phyloP scores from a whole-genome alignment of 441 rosid species.

The Erysimum pusillum region DNA sequence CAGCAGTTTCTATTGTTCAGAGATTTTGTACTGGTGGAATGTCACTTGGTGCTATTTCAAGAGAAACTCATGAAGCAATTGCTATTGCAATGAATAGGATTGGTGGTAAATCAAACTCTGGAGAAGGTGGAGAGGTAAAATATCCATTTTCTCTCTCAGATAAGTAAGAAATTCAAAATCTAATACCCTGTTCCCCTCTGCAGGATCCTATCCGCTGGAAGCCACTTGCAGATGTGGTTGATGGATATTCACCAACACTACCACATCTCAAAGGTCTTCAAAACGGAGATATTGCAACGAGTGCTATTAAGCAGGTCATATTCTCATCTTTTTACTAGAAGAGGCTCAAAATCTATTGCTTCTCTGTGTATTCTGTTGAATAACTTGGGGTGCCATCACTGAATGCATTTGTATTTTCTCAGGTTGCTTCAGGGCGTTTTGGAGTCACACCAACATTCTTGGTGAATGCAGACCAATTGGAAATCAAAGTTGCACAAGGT shows the following conservation, averaged over 20 bases:
- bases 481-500: conserved; percentile 99
- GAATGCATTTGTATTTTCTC: conserved; percentile 45
- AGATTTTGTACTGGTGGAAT: conserved; percentile 99
- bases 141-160: conserved; percentile 12
- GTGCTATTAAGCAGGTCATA: conserved; percentile 98
- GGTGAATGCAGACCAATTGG: conserved; percentile 95
- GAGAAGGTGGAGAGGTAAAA: conserved; percentile 99
- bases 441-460: conserved; percentile 99
- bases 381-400: background rate
- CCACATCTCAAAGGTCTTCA: conserved; percentile 99
- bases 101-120: conserved; percentile 97
- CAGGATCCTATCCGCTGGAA: conserved; percentile 99
- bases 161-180: conserved; percentile 5
- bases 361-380: too few relatives aligned
- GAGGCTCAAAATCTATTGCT: too few relatives aligned
- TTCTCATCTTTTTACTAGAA: conserved; percentile 8
- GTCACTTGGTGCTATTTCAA: conserved; percentile 99
- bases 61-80: conserved; percentile 99
- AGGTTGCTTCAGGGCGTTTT: conserved; percentile 99
- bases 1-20: conserved; percentile 85
- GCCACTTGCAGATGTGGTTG: conserved; percentile 93
- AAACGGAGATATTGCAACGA: conserved; percentile 98
- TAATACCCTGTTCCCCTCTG: background rate
- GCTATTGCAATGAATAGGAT: conserved; percentile 98
- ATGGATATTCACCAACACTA: conserved; percentile 95